A percentile compares a stretch with the other conserved stretches of the same genome.
Evolutionary conservation across 176 grass and related monocot species (phyloP).

Genomic region (Themeda triandra): DNA sequence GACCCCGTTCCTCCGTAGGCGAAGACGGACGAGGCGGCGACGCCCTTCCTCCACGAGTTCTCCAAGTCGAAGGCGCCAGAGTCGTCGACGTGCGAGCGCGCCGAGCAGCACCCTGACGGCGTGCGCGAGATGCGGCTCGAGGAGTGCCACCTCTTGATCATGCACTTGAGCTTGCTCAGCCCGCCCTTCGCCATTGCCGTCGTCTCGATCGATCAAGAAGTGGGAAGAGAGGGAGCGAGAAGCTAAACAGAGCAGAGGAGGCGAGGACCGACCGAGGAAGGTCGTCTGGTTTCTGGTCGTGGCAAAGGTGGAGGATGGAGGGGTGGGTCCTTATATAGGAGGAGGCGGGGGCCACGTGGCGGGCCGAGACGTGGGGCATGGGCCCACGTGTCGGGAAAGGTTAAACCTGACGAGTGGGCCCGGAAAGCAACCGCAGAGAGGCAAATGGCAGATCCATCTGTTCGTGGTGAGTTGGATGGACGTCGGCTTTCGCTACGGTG

Average conservation of each 20-base stretch:
- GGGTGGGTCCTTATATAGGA: conserved; percentile 40
- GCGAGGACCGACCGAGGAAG: neutral
- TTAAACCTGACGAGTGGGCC: conserved; percentile 9
- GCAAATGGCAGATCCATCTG: conserved; percentile 29
- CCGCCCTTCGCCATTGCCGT: conserved; percentile 55
- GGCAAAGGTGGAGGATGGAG: conserved; percentile 6
- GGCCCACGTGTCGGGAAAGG: conserved; percentile 16
- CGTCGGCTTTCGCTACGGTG: neutral
- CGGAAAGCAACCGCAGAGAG: neutral
- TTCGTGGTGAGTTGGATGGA: conserved; percentile 5
- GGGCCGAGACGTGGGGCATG: neutral
- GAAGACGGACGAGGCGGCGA: neutral
- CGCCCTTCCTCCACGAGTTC: conserved; percentile 38
- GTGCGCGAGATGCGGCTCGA: conserved; percentile 61
- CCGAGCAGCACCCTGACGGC: conserved; percentile 17
- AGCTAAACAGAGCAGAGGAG: neutral
- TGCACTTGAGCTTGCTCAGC: conserved; percentile 90
- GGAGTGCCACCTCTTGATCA: conserved; percentile 94
- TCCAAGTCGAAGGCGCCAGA: neutral
- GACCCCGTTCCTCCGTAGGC: neutral
- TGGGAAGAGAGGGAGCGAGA: neutral
- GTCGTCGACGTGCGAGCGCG: conserved; percentile 25
- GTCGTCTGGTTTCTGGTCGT: neutral
- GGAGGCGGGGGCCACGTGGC: neutral
- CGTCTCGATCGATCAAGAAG: neutral